Percentiles rank a stretch among this genome's conserved stretches.
Conservation (phyloP, 2,329 filamentous ascomycete genomes). For the Aspergillus novofumigatus region DNA sequence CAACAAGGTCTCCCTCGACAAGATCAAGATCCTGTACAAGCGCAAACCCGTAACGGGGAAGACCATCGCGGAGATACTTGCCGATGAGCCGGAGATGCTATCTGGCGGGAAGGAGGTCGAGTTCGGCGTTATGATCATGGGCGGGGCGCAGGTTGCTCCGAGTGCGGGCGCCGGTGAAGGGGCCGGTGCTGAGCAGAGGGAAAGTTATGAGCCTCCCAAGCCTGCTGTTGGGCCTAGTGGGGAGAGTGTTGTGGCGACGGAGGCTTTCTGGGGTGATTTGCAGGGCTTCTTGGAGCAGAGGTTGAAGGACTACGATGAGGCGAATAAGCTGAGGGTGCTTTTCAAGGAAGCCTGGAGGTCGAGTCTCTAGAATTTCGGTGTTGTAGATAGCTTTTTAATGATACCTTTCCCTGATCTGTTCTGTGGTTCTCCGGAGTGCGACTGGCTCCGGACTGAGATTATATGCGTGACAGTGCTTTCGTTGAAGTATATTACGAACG, state of each 20-base stretch:
- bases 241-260: constrained; percentile 59
- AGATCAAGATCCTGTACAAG: constrained; percentile 79
- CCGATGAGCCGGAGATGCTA: constrained; percentile 46
- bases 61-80: constrained; percentile 68
- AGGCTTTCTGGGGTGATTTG: constrained; percentile 83
- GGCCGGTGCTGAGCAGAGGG: constrained; percentile 25
- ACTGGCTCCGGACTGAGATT: not conserved
- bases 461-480: not conserved
- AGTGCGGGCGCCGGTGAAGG: constrained; percentile 25
- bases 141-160: constrained; percentile 55
- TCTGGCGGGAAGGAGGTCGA: constrained; percentile 55
- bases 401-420: constrained; percentile 6
- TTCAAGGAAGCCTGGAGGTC: constrained; percentile 67
- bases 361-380: constrained; percentile 3
- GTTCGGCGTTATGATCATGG: constrained; percentile 84
- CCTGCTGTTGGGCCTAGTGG: constrained; percentile 54
- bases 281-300: constrained; percentile 75
- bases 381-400: not conserved
- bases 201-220: constrained; percentile 22
- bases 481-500: not conserved
- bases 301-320: constrained; percentile 65
- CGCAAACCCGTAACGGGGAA: constrained; percentile 85
- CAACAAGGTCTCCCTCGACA: constrained; percentile 51
- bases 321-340: constrained; percentile 59
- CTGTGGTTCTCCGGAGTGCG: not conserved